Conservation (phyloP, 805 yeast species). For the Kodamaea sagamina region DNA sequence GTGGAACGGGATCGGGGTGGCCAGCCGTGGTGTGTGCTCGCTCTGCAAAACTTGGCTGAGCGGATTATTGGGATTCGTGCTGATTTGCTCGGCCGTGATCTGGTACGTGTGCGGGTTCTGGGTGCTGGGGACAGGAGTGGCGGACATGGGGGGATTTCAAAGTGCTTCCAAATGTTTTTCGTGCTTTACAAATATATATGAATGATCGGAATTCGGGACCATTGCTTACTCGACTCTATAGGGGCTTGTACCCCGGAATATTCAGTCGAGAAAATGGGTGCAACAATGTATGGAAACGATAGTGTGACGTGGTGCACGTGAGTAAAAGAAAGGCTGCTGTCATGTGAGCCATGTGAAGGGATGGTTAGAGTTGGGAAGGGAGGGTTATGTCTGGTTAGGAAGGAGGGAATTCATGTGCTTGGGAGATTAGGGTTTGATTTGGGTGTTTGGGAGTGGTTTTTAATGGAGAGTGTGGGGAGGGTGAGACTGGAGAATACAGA, state of each 20-base stretch:
- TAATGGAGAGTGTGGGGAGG: too few species aligned
- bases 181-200: neutral
- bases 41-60: constrained; percentile 4
- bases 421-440: too few species aligned
- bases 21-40: constrained; percentile 14
- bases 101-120: neutral
- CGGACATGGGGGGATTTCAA: neutral
- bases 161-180: neutral
- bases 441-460: too few species aligned
- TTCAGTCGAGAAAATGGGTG: constrained; percentile 3
- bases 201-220: constrained; percentile 3
- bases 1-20: constrained; percentile 20
- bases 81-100: neutral
- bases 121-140: neutral
- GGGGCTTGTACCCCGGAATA: constrained; percentile 8
- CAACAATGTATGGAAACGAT: neutral
- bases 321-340: neutral
- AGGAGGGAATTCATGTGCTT: too few species aligned
- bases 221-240: neutral
- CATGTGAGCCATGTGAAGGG: too few species aligned
- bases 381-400: neutral
- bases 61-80: constrained; percentile 4
- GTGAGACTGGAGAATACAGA: too few species aligned
- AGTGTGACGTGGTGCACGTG: neutral
- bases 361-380: constrained; percentile 2